phyloP scores from a whole-genome alignment of 768 basidiomycete genomes.

The Lentinula guzmanii region DNA sequence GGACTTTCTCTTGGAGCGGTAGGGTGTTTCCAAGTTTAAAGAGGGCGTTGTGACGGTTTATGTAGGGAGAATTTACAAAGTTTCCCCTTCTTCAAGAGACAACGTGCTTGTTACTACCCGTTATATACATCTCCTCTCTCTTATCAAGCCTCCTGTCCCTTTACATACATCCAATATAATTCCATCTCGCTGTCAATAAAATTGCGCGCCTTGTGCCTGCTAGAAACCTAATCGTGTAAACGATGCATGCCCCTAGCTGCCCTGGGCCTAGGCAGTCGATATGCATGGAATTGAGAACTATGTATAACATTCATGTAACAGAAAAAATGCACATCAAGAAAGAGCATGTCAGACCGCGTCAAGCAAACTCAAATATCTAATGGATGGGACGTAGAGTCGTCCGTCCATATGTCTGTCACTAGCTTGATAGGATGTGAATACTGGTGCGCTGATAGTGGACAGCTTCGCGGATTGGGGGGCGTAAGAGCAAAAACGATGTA shows the following conservation, averaged over 20 bases:
- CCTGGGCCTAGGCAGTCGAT: slow-evolving; percentile 1
- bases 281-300: neutral
- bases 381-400: slow-evolving; percentile 27
- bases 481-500: slow-evolving; percentile 44
- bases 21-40: neutral
- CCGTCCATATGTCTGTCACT: slow-evolving; percentile 47
- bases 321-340: neutral
- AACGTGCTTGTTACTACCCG: slow-evolving; percentile 5
- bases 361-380: slow-evolving; percentile 18
- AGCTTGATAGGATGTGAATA: slow-evolving; percentile 46
- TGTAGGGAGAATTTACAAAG: neutral
- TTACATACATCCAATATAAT: neutral
- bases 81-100: neutral
- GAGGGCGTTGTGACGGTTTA: slow-evolving; percentile 8
- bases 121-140: slow-evolving; percentile 1
- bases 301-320: slow-evolving; percentile 1
- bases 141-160: neutral
- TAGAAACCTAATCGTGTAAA: neutral
- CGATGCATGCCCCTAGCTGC: neutral
- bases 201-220: neutral
- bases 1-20: slow-evolving; percentile 4
- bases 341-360: neutral
- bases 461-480: slow-evolving; percentile 36
- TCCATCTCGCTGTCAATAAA: slow-evolving; percentile 1
- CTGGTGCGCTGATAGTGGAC: slow-evolving; percentile 35